Evolutionary conservation across 192 early-diverging fungal species (phyloP).

Genomic region (Umbelopsis sp.): DNA sequence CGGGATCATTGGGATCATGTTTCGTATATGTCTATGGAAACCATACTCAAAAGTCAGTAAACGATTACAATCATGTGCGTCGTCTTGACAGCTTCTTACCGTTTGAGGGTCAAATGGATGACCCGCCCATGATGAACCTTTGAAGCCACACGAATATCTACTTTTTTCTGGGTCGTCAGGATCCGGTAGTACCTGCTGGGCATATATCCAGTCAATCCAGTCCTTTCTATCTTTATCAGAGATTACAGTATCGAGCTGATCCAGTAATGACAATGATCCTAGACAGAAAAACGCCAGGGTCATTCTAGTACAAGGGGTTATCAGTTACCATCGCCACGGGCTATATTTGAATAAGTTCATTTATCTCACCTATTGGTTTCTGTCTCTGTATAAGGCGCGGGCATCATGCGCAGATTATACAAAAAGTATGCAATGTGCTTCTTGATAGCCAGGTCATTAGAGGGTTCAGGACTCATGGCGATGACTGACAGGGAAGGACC

Average conservation of each 20-base stretch:
- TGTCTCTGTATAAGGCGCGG: conserved; percentile 62
- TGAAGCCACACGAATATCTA: conserved; percentile 64
- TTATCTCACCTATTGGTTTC: conserved; percentile 70
- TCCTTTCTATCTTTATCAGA: conserved; percentile 53
- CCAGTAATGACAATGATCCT: conserved; percentile 79
- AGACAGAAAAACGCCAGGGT: conserved; percentile 85
- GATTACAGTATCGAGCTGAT: conserved; percentile 58
- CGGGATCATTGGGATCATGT: conserved; percentile 49
- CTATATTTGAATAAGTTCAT: background rate
- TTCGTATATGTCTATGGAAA: conserved; percentile 4
- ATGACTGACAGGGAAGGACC: background rate
- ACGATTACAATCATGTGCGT: no score
- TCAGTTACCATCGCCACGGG: background rate
- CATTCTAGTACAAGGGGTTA: conserved; percentile 59
- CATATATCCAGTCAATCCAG: conserved; percentile 97
- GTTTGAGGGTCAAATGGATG: conserved; percentile 46
- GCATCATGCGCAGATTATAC: conserved; percentile 68
- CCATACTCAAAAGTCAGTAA: no score
- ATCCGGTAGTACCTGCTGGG: conserved; percentile 77
- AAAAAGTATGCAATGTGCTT: conserved; percentile 77
- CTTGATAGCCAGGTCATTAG: conserved; percentile 43
- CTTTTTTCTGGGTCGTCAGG: conserved; percentile 27
- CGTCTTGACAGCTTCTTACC: conserved; percentile 27
- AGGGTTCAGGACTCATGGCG: background rate
- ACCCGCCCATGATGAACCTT: conserved; percentile 71